Base-by-base conservation (phyloP, 1,284 basidiomycete species). In the Trametes polyzona region DNA sequence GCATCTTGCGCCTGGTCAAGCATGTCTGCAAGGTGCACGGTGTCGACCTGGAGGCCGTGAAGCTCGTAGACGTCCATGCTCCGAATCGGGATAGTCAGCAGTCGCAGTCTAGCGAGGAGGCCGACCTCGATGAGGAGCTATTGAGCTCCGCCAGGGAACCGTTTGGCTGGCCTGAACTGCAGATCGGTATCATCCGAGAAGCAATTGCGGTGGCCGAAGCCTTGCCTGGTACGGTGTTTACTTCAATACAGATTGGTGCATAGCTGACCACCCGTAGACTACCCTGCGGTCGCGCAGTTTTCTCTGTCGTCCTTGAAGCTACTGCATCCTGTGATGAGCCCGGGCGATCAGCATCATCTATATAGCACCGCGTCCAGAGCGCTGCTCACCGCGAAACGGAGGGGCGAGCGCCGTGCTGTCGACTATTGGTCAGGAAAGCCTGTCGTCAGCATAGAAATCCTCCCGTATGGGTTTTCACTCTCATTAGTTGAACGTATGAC, bases 81-180 rank as follows among this genome's bases (percentile, higher is more conserved):
- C 46, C 24, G 9, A 62, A 62, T 23, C 54, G 47, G 24, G 43
- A 30, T 61, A 73, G 64, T 58, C 68, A 39, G 67, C 65, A 37
- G 47, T 57, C 27, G 32, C 64, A 52, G 47, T 57, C 32, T 47
- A 59, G 27, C 55, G 55, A 64, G 24, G 65, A 62, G n/a, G 66
- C 57, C 2, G 69, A 68, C 10, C 58, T 64, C 4, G 66, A 67
- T 35, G 74, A 78, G 32, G 76, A 78, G 35, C 73, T 82, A 39
- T 61, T 73, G 12, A 74, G 77, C 32, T 71, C 74, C 30, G 66
- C 75, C 30, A 70, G 73, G 23, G 83, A 84, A 59, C 74, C 82
- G 3, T 94, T 89, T 69, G 95, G 96, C 1, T 99, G 96, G 96
- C 88, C 93, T 1, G 92, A 95, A 68, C 78, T 98, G 44, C 96